Conservation (phyloP, 306 rosid species). For the Rosa rugosa region DNA sequence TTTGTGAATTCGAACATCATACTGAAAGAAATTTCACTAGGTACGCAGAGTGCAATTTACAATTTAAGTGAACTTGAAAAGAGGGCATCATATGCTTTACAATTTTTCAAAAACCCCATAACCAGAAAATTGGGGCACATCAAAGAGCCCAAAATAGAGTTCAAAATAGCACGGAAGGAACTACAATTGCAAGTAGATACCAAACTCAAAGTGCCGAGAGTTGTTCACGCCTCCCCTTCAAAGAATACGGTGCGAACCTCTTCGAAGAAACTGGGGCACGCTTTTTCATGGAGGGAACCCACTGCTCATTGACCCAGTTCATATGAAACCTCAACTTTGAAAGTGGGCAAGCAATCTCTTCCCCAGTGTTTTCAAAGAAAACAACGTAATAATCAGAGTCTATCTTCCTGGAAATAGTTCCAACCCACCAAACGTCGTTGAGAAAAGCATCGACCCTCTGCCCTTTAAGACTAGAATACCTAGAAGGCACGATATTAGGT, state of each 20-base stretch:
- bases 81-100: neutral
- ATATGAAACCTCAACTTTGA: neutral
- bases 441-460: neutral
- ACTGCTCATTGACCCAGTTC: neutral
- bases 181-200: neutral
- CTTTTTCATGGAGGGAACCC: neutral
- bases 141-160: neutral
- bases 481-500: neutral
- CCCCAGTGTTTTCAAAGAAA: neutral
- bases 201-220: neutral
- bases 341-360: neutral
- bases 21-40: no score
- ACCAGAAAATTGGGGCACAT: neutral
- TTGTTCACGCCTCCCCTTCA: neutral
- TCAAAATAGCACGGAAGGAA: neutral
- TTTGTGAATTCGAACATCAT: neutral
- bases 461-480: neutral
- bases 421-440: neutral
- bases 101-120: no score
- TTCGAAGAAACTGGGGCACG: neutral
- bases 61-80: neutral
- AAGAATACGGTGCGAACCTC: neutral
- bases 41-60: no score
- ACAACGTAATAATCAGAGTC: neutral
- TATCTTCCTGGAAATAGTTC: neutral